Percentiles rank a stretch among this genome's conserved stretches.
Conservation (phyloP, 345 rosid species). For the Pugionium dolabratum region DNA sequence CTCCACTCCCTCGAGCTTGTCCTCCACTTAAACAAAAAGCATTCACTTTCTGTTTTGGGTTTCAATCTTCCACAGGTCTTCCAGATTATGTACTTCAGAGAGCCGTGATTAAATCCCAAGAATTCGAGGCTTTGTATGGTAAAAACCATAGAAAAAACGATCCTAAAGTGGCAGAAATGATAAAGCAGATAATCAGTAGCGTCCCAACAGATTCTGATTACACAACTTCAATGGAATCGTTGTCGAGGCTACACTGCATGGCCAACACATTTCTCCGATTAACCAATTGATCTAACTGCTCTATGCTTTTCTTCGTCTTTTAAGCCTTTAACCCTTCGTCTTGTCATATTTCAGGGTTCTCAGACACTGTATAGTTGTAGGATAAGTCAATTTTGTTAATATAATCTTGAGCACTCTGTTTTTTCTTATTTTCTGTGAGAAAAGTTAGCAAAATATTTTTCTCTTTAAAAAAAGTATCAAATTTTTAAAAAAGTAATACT, state of each 20-base stretch:
- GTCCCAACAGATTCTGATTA: constrained; percentile 25
- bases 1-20: neutral
- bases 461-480: too few relatives aligned
- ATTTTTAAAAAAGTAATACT: too few relatives aligned
- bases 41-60: neutral
- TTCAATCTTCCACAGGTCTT: constrained; percentile 56
- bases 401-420: neutral
- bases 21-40: constrained; percentile 4
- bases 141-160: constrained; percentile 33
- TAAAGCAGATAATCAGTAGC: constrained; percentile 47
- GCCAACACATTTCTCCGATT: constrained; percentile 48
- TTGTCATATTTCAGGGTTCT: too few relatives aligned
- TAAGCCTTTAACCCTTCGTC: neutral
- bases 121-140: constrained; percentile 68
- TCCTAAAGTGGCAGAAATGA: constrained; percentile 36
- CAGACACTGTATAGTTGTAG: constrained; percentile 11
- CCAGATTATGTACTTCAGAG: constrained; percentile 63
- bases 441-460: too few relatives aligned
- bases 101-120: constrained; percentile 69
- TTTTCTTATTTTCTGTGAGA: too few relatives aligned
- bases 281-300: constrained; percentile 35
- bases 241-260: constrained; percentile 51
- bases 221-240: constrained; percentile 30
- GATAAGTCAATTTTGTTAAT: constrained; percentile 12
- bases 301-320: neutral